Conservation (phyloP, 495 filamentous ascomycete species). For the Penicillium mononematosum region DNA sequence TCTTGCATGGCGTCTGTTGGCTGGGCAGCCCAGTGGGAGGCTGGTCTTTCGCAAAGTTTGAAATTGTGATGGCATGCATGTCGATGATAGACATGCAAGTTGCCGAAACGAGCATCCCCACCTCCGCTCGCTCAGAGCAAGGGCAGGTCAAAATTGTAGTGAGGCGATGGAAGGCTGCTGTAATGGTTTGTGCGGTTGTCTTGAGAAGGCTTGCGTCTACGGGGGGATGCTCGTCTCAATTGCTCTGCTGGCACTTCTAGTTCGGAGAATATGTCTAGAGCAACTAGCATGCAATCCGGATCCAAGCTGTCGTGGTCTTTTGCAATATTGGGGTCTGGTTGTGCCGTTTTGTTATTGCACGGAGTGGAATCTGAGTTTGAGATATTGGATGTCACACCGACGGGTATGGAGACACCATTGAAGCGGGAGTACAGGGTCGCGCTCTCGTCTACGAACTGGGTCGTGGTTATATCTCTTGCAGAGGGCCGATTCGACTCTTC, state of each 20-base stretch:
- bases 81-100: conserved; percentile 20
- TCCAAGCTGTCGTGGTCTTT: not conserved
- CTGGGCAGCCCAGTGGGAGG: too few species aligned
- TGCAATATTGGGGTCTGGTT: not conserved
- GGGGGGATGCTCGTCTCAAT: not conserved
- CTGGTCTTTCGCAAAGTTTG: too few species aligned
- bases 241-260: conserved; percentile 6
- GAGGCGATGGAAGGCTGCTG: conserved; percentile 4
- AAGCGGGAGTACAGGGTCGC: conserved; percentile 2
- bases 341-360: not conserved
- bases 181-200: conserved; percentile 6
- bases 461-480: not conserved
- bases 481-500: conserved; percentile 6
- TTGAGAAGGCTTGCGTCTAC: not conserved
- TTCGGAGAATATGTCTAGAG: conserved; percentile 8
- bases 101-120: conserved; percentile 15
- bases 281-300: conserved; percentile 5
- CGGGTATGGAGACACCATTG: too few species aligned
- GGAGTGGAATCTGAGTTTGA: not conserved
- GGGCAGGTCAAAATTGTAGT: conserved; percentile 19
- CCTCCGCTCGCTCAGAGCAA: conserved; percentile 16
- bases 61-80: conserved; percentile 9
- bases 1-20: too few species aligned
- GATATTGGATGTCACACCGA: not conserved
- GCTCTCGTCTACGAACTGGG: conserved; percentile 9